These are phyloP conservation scores for Lentithecium fluviatile DNA, from an alignment of 495 filamentous ascomycete genomes.

Conservation along the genomic window DNA sequence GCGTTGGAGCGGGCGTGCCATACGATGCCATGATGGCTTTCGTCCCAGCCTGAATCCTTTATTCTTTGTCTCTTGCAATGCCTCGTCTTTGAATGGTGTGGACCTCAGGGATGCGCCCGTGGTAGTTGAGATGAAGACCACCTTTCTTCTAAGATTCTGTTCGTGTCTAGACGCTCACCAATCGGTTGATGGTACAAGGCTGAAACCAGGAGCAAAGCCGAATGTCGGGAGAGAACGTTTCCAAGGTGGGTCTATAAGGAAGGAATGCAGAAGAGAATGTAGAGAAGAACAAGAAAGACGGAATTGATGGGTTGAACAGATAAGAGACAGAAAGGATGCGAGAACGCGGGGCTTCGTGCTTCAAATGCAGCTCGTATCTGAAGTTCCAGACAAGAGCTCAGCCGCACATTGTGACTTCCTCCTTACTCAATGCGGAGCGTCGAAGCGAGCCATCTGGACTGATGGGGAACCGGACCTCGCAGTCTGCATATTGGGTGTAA, in stretches of 20 bases:
- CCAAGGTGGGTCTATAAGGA: background rate
- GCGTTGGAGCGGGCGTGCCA: slow-evolving; percentile 12
- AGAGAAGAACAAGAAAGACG: background rate
- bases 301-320: slow-evolving; percentile 1
- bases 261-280: background rate
- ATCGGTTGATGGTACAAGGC: background rate
- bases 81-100: background rate
- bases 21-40: slow-evolving; percentile 12
- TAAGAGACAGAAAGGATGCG: slow-evolving; percentile 3
- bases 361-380: background rate
- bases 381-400: slow-evolving; percentile 16
- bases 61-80: background rate
- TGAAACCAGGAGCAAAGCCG: background rate
- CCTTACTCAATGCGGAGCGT: slow-evolving; percentile 14
- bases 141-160: background rate
- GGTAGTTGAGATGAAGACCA: no score
- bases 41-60: background rate
- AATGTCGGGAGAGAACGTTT: background rate
- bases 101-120: no score
- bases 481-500: background rate
- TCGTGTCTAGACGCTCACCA: background rate
- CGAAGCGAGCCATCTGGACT: slow-evolving; percentile 9
- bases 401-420: slow-evolving; percentile 27
- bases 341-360: slow-evolving; percentile 4
- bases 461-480: background rate